These are phyloP conservation scores for Naegleria lovaniensis DNA, from an alignment of 208 protist species.

Conservation along the genomic window DNA sequence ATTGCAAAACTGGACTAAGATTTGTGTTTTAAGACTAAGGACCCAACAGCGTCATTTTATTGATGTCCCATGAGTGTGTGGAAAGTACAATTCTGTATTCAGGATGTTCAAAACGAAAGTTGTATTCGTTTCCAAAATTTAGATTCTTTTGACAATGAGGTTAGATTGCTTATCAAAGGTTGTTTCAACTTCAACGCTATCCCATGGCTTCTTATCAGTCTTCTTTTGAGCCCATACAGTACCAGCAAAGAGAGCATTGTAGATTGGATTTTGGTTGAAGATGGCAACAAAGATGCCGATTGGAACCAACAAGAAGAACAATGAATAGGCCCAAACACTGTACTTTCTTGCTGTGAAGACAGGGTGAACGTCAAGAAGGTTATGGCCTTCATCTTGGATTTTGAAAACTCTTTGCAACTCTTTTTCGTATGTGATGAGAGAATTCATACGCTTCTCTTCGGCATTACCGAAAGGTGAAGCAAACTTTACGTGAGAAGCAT, in stretches of 20 bases:
- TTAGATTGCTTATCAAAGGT: neutral
- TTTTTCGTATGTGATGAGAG: neutral
- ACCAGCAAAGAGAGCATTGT: neutral
- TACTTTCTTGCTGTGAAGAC: neutral
- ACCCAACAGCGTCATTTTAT: neutral
- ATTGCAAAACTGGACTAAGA: no score
- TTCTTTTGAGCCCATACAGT: neutral
- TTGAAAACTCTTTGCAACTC: neutral
- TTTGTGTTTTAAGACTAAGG: neutral
- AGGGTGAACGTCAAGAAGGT: neutral
- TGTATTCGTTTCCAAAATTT: neutral
- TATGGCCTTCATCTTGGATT: neutral
- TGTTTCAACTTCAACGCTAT: neutral
- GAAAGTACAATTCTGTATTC: neutral
- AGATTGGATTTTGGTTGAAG: neutral
- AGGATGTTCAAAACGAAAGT: neutral
- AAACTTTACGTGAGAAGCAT: neutral
- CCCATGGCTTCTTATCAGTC: constrained; percentile 9
- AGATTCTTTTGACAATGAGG: neutral
- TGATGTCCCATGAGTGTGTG: neutral
- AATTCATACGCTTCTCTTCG: neutral
- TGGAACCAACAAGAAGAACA: neutral
- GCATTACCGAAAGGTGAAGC: neutral
- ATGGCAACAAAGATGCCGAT: neutral
- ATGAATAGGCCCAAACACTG: neutral